Percentiles rank a stretch among this genome's conserved stretches.
Conservation (phyloP, 371 early-diverging fungal genomes). For the Rhizopus sp. region DNA sequence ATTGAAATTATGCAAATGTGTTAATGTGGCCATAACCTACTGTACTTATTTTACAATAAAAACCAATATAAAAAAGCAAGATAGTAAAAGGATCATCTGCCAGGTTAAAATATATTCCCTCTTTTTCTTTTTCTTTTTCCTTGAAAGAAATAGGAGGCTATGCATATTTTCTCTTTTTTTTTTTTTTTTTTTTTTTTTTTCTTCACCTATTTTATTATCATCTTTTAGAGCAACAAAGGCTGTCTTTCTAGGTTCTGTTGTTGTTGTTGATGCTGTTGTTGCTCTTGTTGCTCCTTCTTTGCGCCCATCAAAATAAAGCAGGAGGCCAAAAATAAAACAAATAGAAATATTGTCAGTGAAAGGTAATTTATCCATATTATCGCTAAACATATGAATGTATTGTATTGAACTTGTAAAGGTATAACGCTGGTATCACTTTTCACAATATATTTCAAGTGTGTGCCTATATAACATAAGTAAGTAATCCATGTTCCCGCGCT, state of each 20-base stretch:
- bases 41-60: no score
- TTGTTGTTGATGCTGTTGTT: background rate
- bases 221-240: slow-evolving; percentile 1
- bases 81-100: no score
- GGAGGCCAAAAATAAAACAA: slow-evolving; percentile 25
- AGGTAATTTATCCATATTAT: slow-evolving; percentile 30
- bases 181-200: slow-evolving; percentile 1
- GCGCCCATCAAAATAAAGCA: slow-evolving; percentile 28
- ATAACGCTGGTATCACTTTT: slow-evolving; percentile 13
- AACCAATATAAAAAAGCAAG: no score
- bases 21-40: no score
- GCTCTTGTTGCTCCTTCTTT: slow-evolving; percentile 5
- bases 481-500: background rate
- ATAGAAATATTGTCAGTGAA: slow-evolving; percentile 18
- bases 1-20: no score
- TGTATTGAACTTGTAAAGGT: slow-evolving; percentile 18
- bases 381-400: slow-evolving; percentile 15
- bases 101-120: no score
- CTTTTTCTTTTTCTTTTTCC: no score
- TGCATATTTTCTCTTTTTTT: background rate
- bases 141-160: no score
- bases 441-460: slow-evolving; percentile 20
- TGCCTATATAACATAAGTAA: slow-evolving; percentile 13
- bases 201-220: no score
- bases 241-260: slow-evolving; percentile 2